Percentiles rank a stretch among this genome's conserved stretches.
phyloP scores from a whole-genome alignment of 805 yeast species.

The Candida maesae region DNA sequence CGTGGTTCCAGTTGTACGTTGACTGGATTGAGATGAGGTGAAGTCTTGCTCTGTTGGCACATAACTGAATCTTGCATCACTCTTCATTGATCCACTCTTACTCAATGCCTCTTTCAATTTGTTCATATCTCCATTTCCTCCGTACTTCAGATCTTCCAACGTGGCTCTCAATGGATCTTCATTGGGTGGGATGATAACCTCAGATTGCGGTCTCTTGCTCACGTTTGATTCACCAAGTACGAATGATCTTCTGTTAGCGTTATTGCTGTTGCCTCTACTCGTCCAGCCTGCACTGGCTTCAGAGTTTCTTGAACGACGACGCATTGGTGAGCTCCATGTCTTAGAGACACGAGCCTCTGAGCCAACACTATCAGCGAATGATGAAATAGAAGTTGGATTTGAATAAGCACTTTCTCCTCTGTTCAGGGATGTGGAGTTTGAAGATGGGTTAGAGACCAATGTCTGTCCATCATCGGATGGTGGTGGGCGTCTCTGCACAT shows the following conservation, averaged over 20 bases:
- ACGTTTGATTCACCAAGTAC: constrained; percentile 15
- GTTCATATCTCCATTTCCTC: constrained; percentile 40
- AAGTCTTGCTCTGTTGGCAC: constrained; percentile 13
- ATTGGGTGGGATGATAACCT: constrained; percentile 16
- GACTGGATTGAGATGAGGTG: constrained; percentile 17
- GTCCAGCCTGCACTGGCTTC: constrained; percentile 17
- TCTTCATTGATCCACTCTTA: constrained; percentile 12
- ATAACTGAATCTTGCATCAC: constrained; percentile 2
- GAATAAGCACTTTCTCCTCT: constrained; percentile 27
- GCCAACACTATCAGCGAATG: constrained; percentile 25
- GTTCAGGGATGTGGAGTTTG: constrained; percentile 16
- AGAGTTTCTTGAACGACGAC: constrained; percentile 27
- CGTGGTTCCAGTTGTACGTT: constrained; percentile 21
- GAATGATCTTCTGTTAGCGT: constrained; percentile 23
- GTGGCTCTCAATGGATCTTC: constrained; percentile 54
- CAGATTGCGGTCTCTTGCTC: constrained; percentile 1
- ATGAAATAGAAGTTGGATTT: constrained; percentile 28
- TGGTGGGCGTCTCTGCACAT: constrained; percentile 26
- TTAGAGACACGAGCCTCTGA: constrained; percentile 23
- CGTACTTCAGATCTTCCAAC: constrained; percentile 39
- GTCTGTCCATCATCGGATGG: constrained; percentile 30
- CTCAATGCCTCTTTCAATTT: constrained; percentile 33
- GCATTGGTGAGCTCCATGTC: constrained; percentile 29
- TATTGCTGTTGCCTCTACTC: constrained; percentile 11
- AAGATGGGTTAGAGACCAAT: constrained; percentile 27